These are phyloP conservation scores for Exophiala alcalophila DNA, from an alignment of 2,329 filamentous ascomycete genomes.

Conservation along the genomic window DNA sequence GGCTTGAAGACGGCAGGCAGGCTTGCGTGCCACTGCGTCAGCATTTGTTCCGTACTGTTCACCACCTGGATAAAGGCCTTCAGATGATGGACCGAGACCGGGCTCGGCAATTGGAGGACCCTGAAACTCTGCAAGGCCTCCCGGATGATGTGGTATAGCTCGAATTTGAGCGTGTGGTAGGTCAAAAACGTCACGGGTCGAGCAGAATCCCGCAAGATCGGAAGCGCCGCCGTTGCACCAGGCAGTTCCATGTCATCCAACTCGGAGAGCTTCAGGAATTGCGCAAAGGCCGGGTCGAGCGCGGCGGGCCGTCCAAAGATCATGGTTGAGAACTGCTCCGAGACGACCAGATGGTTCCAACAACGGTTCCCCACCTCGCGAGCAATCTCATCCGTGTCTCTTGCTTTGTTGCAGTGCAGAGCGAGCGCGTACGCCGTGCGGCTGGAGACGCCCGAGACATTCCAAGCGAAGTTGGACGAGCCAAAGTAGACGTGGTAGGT, in stretches of 20 bases:
- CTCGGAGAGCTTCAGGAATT: constrained; percentile 13
- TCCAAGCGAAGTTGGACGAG: constrained; percentile 29
- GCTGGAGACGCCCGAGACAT: constrained; percentile 26
- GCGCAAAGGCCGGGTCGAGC: constrained; percentile 13
- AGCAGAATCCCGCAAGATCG: constrained; percentile 1
- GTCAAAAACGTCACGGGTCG: constrained; percentile 19
- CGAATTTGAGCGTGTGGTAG: constrained; percentile 33
- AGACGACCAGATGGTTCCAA: constrained; percentile 34
- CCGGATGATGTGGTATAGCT: constrained; percentile 33
- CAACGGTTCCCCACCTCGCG: constrained; percentile 34
- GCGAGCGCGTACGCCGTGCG: constrained; percentile 28
- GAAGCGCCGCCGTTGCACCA: constrained; percentile 1
- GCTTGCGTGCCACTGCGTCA: constrained; percentile 12
- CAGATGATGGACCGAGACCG: constrained; percentile 12
- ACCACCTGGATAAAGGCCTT: constrained; percentile 14
- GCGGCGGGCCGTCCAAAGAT: constrained; percentile 28
- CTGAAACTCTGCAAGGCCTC: constrained; percentile 31
- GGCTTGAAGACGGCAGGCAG: constrained; percentile 15
- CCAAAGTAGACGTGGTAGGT: constrained; percentile 28
- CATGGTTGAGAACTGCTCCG: constrained; percentile 34
- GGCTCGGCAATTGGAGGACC: constrained; percentile 11
- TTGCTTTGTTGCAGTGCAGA: constrained; percentile 22
- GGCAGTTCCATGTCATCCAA: constrained; percentile 13
- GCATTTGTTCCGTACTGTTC: constrained; percentile 14
- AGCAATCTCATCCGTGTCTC: constrained; percentile 12